Evolutionary conservation across 2,329 filamentous ascomycete genomes (phyloP), one percentile per base, ranked within the genome.

Genomic region (Beauveria medogensis): DNA sequence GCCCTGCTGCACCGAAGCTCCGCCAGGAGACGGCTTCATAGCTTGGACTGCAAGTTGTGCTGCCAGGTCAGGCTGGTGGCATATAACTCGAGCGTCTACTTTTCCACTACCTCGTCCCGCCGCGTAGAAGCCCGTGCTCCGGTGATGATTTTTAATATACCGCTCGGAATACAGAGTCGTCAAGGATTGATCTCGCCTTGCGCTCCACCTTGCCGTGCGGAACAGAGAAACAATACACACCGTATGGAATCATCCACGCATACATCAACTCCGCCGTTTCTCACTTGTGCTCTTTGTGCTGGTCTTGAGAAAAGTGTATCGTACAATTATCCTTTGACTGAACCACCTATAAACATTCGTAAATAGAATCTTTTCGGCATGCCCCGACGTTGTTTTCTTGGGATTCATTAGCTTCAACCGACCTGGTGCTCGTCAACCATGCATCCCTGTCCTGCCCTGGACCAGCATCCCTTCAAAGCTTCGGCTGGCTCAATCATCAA

Each of bases 181-280:
- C 84, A 88, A 88, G 85, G 85, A 88, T 84, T 77, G 77, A 72
- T 85, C 85, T 87, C 83, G 82, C 85, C 85, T 88, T 88, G 84
- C 83, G 83, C 85, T 88, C 84, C 85, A 88, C 85, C 85, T 84
- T 80, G 83, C 83, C 84, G 82, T 85, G 85, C 85, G 85, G 83
- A 83, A 69, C n/a, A 50, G 22, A 8, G 58, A 57, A 26, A 55
- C 63, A 50, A 20, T 63, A 30, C 62, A 53, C 34, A 20, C 37
- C 46, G 24, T 63, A 54, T 43, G 51, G 37, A 63, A 53, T 58
- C 57, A 60, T 28, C 55, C 57, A 54, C 44, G 18, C 34, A 3
- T 18, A 18, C 8, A 28, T 59, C 22, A 28, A 44, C 24, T 34
- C 16, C 10, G 6, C 40, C 20, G 12, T 26, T 16, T 62, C 44